A percentile compares a stretch with the other conserved stretches of the same genome.
These are phyloP conservation scores for Yamadazyma epiphylla DNA, from an alignment of 1,139 yeast species.

Conservation along the genomic window DNA sequence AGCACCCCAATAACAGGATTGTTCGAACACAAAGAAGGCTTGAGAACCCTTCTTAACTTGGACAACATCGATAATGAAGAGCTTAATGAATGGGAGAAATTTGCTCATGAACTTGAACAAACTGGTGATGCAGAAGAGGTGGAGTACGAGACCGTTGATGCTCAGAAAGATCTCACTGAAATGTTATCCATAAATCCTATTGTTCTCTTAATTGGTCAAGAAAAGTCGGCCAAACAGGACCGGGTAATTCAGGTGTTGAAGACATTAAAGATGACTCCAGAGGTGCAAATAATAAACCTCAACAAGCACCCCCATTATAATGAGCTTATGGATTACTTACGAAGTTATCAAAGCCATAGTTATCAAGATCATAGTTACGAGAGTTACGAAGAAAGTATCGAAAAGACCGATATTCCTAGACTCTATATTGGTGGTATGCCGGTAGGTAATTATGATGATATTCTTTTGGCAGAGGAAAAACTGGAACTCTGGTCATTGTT, in stretches of 20 bases:
- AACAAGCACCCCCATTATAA: constrained; percentile 29
- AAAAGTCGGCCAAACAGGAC: constrained; percentile 17
- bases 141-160: constrained; percentile 1
- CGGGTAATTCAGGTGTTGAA: constrained; percentile 19
- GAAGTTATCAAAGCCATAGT: constrained; percentile 13
- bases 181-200: constrained; percentile 27
- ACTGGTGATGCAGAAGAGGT: background rate
- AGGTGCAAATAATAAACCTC: constrained; percentile 26
- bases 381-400: too few species aligned
- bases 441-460: constrained; percentile 22
- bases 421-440: constrained; percentile 32
- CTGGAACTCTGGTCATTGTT: constrained; percentile 19
- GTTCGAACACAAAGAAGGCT: too few species aligned
- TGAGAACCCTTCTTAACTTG: constrained; percentile 9
- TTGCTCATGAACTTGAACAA: constrained; percentile 5
- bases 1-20: background rate
- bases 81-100: constrained; percentile 13
- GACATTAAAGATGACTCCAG: constrained; percentile 26
- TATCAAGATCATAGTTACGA: constrained; percentile 7
- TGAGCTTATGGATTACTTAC: constrained; percentile 22
- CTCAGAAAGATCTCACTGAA: constrained; percentile 25
- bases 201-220: constrained; percentile 18
- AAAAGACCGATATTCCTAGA: constrained; percentile 23
- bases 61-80: constrained; percentile 11
- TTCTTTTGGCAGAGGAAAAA: constrained; percentile 18